Base-by-base conservation (phyloP, 2,329 filamentous ascomycete species). In the Cladorrhinum sp. region DNA sequence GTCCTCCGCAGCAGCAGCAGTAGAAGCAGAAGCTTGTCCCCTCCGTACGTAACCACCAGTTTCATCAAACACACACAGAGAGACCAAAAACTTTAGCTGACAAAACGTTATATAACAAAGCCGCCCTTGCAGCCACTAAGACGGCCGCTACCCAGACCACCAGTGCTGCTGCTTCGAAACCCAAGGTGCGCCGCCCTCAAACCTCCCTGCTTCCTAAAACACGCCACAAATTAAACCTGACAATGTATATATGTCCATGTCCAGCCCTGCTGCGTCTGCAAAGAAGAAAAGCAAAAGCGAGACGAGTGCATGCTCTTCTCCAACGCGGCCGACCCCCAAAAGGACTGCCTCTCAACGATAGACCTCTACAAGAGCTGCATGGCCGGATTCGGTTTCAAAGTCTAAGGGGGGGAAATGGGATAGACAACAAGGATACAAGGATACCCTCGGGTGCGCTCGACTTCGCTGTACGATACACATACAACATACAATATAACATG, bases 271-370 rank as follows among this genome's bases (percentile, higher is more conserved):
- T 98, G 95, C 74, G 95, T 98, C 28, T 99, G 95, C 86, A 97
- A 93, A 74, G 86, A 95, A 50, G 92, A 99, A 76, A 99, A 99
- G 77, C 82, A 91, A 42, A 84, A 84, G 69, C 91, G 95, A 65
- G 95, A 99, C 79, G 93, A 99, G 78, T 99, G 95, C 82, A 98
- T 99, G 94, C 90, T 99, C 60, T 97, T 98, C 80, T 96, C 92
- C 59, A 92, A 86, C 65, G 83, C 90, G 63, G 83, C 88, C 71
- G 89, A 97, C 73, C 91, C 95, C 42, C 85, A 91, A 70, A 83
- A 86, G 71, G 92, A 96, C 71, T 99, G 95, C 82, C 84, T 87
- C 75, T 84, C 87, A 55, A 83, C 91, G 64, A 90, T 99, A 65
- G 86, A 91, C 26, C 87, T 91, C 73, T 99, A 99, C 80, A 88